Conservation (phyloP, 768 basidiomycete species). For the Collybia sordida region DNA sequence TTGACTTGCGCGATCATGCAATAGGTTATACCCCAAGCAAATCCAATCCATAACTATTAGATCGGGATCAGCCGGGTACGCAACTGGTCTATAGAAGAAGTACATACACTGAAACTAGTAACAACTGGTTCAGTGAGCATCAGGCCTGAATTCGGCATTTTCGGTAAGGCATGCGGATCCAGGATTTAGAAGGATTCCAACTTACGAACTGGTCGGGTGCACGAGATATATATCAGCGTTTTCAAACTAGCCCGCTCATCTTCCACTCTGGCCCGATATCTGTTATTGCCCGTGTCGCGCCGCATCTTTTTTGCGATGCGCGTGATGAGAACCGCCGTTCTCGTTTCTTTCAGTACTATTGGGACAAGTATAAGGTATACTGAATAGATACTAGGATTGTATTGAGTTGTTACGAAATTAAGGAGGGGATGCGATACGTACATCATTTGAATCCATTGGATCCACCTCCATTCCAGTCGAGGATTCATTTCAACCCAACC, state of each 20-base stretch:
- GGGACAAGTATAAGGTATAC: constrained; percentile 49
- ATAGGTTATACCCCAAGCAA: constrained; percentile 77
- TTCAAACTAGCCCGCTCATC: constrained; percentile 55
- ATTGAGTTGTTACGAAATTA: not conserved
- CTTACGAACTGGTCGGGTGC: constrained; percentile 71
- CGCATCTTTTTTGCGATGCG: constrained; percentile 62
- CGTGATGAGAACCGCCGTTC: constrained; percentile 67
- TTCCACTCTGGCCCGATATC: constrained; percentile 65
- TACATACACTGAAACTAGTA: constrained; percentile 65
- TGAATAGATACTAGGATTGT: constrained; percentile 44
- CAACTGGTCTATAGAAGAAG: not conserved
- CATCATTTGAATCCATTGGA: constrained; percentile 81
- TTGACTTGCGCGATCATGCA: constrained; percentile 56
- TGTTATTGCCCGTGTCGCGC: constrained; percentile 60
- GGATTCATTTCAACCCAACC: constrained; percentile 68
- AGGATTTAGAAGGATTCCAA: constrained; percentile 8
- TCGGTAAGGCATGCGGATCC: not conserved
- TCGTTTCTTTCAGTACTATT: constrained; percentile 70
- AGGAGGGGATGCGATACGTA: constrained; percentile 21
- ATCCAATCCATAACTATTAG: constrained; percentile 66
- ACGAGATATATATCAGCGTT: constrained; percentile 66
- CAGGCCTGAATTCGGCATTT: constrained; percentile 44
- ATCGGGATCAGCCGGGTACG: not conserved
- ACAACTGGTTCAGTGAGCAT: constrained; percentile 76
- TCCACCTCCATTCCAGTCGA: constrained; percentile 74